phyloP scores from a whole-genome alignment of 1,284 basidiomycete species.

The Mycena citricolor region DNA sequence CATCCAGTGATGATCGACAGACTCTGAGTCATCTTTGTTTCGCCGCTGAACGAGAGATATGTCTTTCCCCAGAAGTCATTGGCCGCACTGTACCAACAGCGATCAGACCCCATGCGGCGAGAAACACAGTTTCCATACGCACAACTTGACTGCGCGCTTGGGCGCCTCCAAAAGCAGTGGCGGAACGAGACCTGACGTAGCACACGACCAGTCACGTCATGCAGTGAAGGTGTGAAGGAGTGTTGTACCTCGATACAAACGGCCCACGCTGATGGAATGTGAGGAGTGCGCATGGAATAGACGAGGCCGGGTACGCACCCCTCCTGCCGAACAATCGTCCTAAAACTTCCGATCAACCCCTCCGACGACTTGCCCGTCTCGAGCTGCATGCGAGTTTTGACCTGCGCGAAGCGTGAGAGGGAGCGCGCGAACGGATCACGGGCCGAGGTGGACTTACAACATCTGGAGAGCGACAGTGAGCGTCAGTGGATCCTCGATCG shows the following conservation, averaged over 20 bases:
- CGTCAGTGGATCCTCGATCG: constrained; percentile 1
- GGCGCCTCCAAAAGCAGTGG: constrained; percentile 96
- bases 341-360: constrained; percentile 83
- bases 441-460: constrained; percentile 43
- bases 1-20: constrained; percentile 91
- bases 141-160: constrained; percentile 98
- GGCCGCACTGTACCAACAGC: constrained; percentile 56
- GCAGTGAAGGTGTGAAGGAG: constrained; percentile 4
- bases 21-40: constrained; percentile 83
- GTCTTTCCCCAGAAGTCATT: constrained; percentile 96
- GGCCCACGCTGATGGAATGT: constrained; percentile 55
- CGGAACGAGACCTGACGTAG: constrained; percentile 84
- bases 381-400: constrained; percentile 98
- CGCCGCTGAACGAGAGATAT: constrained; percentile 60
- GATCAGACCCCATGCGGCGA: neutral
- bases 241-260: constrained; percentile 80
- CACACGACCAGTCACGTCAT: constrained; percentile 11
- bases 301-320: constrained; percentile 54
- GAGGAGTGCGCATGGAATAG: neutral
- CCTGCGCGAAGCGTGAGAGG: constrained; percentile 41
- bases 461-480: constrained; percentile 37
- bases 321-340: constrained; percentile 77
- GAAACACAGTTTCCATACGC: no score
- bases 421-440: constrained; percentile 8
- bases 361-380: constrained; percentile 76